A percentile compares a stretch with the other conserved stretches of the same genome.
phyloP scores from a whole-genome alignment of 331 rosid species.

The Stylosanthes scabra region DNA sequence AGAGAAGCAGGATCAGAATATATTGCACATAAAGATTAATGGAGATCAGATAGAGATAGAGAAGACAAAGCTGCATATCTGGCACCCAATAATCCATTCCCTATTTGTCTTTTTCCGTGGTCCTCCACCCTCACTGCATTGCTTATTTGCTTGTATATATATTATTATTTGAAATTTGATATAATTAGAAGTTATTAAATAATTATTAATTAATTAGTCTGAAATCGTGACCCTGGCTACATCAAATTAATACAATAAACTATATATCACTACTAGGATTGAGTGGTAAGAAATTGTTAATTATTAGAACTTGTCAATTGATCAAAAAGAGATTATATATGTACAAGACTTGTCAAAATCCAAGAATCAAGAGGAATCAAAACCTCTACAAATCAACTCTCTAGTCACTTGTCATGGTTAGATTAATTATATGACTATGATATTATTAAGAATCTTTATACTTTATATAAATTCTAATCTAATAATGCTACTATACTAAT shows the following conservation, averaged over 20 bases:
- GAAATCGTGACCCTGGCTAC: neutral
- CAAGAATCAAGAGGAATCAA: neutral
- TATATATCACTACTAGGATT: neutral
- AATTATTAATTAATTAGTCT: conserved; percentile 1
- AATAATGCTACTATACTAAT: too few relatives aligned
- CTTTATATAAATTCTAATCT: too few relatives aligned
- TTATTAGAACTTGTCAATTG: neutral
- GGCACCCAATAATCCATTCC: conserved; percentile 28
- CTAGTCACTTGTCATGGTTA: too few relatives aligned
- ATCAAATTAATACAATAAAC: neutral
- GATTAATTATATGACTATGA: too few relatives aligned
- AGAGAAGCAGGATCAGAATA: neutral
- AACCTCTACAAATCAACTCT: too few relatives aligned
- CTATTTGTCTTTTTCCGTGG: conserved; percentile 13
- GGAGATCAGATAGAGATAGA: too few relatives aligned
- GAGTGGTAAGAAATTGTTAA: neutral
- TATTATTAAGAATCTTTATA: too few relatives aligned
- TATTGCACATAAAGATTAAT: neutral
- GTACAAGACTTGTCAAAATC: too few relatives aligned
- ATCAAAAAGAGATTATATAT: too few relatives aligned
- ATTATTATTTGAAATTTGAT: too few relatives aligned
- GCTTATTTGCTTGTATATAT: too few relatives aligned
- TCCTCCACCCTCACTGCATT: neutral
- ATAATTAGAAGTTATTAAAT: neutral
- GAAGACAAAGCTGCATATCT: conserved; percentile 23